Percentiles rank a stretch among this genome's conserved stretches.
Conservation (phyloP, 2,329 filamentous ascomycete species). For the Claviceps capensis region DNA sequence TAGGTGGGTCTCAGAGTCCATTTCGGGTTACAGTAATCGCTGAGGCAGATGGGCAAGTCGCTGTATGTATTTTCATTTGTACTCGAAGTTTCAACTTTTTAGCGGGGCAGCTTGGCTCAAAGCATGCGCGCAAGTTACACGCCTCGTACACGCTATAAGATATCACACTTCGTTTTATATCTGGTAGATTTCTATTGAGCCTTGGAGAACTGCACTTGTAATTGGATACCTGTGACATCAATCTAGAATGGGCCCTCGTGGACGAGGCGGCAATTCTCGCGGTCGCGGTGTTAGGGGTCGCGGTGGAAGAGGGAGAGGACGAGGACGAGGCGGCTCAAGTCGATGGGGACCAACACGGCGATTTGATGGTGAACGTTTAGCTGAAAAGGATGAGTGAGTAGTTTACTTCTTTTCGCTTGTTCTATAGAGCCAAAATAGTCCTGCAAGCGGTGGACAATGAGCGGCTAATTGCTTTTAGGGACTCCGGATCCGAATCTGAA, state of each 20-base stretch:
- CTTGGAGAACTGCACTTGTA: background rate
- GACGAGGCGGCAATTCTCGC: slow-evolving; percentile 20
- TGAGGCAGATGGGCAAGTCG: too few relatives aligned
- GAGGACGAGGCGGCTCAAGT: slow-evolving; percentile 20
- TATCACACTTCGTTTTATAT: background rate
- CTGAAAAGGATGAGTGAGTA: slow-evolving; percentile 23
- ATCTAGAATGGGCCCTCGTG: slow-evolving; percentile 21
- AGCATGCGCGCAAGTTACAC: background rate
- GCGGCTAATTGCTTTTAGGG: slow-evolving; percentile 4
- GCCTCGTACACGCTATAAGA: background rate
- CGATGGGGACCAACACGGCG: slow-evolving; percentile 23
- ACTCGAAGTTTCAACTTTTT: slow-evolving; percentile 7
- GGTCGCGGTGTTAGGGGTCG: slow-evolving; percentile 18
- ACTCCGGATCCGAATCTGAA: slow-evolving; percentile 7
- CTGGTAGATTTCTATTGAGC: background rate
- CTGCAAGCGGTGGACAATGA: background rate
- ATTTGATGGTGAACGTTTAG: slow-evolving; percentile 22
- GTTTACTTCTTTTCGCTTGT: background rate
- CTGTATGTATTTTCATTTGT: too few relatives aligned
- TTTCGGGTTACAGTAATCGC: too few relatives aligned
- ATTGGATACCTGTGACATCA: background rate
- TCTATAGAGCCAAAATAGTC: background rate
- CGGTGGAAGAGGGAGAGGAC: slow-evolving; percentile 11
- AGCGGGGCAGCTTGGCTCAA: slow-evolving; percentile 1
- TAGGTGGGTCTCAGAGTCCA: too few relatives aligned